Base-by-base conservation (phyloP, 345 rosid genomes). In the Kandelia obovata region DNA sequence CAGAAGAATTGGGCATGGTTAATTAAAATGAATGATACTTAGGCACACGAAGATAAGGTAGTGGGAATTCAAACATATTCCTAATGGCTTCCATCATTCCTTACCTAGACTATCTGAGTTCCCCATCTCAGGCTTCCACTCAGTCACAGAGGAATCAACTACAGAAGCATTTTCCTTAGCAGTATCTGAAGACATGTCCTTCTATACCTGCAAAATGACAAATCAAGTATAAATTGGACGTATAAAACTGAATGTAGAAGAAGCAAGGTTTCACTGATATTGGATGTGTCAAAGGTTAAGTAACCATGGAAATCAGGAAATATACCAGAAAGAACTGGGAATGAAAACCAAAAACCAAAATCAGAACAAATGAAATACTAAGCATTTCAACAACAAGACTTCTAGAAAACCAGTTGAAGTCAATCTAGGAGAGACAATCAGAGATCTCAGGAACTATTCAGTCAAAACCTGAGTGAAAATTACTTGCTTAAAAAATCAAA, bases 111-210 rank as follows among this genome's bases (percentile, higher is more conserved):
- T 92, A 70, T 93, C 94, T 31, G 78, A 80, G 84, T 81, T 77
- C 52, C 80, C 86, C 71, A 83, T 57, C 32, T 93, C 97, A 78
- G 82, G 89, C 66, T 80, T 90, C 90, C 87, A 82, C 66, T 89
- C 92, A 64, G 97, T 89, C 81, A 81, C 73, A 10, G 98, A 93
- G 10, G 97, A 93, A 80, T 89, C 98, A 39, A 87, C 96, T 67
- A 89, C 98, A 27, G 97, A 90, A 62, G 90, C 92, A 85, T 84
- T 87, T 79, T 90, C 97, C 70, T 84, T 89, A 16, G 84, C 87
- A 55, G 88, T 84, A 83, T 93, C 97, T 71, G 86, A 87, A 73
- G 98, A 90, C 98, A 93, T 90, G 35, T 71, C 82, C 80, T 74
- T 78, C 35, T 68, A 27, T 25, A 58, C 43, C 62, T 53, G 73